phyloP scores from a whole-genome alignment of 768 basidiomycete species.

The Asterophora parasitica region DNA sequence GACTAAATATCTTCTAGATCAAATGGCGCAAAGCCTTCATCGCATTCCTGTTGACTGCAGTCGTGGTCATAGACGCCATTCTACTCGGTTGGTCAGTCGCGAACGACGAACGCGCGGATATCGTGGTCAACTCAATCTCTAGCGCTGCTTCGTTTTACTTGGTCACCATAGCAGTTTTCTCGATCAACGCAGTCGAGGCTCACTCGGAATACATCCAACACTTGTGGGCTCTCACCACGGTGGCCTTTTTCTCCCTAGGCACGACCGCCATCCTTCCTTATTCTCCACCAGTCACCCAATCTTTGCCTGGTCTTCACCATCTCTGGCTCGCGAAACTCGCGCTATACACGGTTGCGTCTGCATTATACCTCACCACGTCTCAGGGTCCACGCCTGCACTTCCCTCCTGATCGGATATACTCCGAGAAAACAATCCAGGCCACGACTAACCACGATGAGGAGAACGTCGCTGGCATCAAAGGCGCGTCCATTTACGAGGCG shows the following conservation, averaged over 20 bases:
- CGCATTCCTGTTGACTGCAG: conserved; percentile 37
- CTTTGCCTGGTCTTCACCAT: conserved; percentile 19
- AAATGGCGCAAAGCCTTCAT: conserved; percentile 53
- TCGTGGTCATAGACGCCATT: conserved; percentile 48
- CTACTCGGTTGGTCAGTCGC: conserved; percentile 52
- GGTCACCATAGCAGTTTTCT: conserved; percentile 44
- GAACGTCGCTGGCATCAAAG: conserved; percentile 71
- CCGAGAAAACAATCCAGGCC: conserved; percentile 57
- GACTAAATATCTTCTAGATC: conserved; percentile 35
- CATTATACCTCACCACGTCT: conserved; percentile 49
- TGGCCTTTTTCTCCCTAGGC: conserved; percentile 42
- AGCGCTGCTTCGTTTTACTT: conserved; percentile 56
- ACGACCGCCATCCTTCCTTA: conserved; percentile 55
- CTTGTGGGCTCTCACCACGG: conserved; percentile 48
- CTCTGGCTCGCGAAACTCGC: conserved; percentile 52
- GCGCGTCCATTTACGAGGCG: conserved; percentile 52
- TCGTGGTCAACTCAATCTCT: conserved; percentile 40
- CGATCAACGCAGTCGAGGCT: conserved; percentile 40
- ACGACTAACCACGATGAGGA: conserved; percentile 60
- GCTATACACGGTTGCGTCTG: conserved; percentile 42
- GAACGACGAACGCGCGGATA: conserved; percentile 23
- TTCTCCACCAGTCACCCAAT: conserved; percentile 27
- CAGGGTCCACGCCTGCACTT: conserved; percentile 73
- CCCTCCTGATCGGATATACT: conserved; percentile 70
- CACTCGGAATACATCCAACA: conserved; percentile 57